Percentiles rank a stretch among this genome's conserved stretches.
phyloP scores from a whole-genome alignment of 140 eudicot species.

The Erigeron philadelphicus region DNA sequence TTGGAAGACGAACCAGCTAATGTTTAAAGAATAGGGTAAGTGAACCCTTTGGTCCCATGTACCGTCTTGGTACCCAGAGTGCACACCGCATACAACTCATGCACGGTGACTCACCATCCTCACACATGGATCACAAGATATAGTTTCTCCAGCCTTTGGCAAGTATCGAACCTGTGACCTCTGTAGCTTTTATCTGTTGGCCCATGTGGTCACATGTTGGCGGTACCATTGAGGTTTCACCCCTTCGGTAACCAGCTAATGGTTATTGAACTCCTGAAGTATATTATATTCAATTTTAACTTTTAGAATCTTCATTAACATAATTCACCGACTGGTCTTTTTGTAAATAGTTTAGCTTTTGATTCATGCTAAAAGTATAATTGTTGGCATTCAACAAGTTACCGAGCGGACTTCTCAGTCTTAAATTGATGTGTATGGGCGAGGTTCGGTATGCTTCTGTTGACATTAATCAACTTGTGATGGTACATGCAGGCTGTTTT shows the following conservation, averaged over 20 bases:
- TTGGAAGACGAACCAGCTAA: neutral
- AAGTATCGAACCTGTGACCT: no score
- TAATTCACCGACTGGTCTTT: neutral
- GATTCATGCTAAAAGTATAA: conserved; percentile 5
- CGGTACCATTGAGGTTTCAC: no score
- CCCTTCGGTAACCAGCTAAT: neutral
- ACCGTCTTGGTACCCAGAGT: no score
- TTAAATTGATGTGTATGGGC: conserved; percentile 8
- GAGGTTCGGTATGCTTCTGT: conserved; percentile 5
- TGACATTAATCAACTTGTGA: conserved; percentile 18
- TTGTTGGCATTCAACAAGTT: conserved; percentile 6
- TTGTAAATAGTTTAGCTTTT: neutral
- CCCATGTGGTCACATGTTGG: no score
- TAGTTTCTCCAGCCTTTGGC: no score
- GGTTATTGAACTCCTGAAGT: neutral
- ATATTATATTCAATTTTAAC: neutral
- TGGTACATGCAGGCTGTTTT: conserved; percentile 76
- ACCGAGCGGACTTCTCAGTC: neutral
- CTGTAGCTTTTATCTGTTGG: no score
- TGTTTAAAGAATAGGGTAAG: neutral
- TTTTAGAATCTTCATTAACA: neutral
- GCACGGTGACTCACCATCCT: no score
- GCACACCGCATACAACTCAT: no score
- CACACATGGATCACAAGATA: no score
- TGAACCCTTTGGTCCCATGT: no score